Conservation (phyloP, 768 basidiomycete genomes). For the Lepiota brunneoincarnata region DNA sequence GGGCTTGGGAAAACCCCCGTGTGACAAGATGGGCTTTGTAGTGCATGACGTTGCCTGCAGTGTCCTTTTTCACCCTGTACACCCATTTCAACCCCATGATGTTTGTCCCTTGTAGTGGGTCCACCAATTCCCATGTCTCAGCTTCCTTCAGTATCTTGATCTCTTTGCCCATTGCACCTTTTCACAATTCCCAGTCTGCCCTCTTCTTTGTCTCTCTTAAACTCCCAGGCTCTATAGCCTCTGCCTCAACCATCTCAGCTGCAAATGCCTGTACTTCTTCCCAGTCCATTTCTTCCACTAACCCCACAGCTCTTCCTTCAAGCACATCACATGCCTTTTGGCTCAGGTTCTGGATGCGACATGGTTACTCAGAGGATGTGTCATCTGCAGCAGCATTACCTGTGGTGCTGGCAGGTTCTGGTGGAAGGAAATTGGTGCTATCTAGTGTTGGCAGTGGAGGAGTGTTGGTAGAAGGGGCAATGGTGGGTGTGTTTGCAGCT, state of each 20-base stretch:
- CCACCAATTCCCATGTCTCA: no score
- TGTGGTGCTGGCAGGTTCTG: no score
- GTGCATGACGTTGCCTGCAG: background rate
- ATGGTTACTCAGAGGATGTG: no score
- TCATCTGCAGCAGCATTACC: no score
- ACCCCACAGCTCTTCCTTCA: background rate
- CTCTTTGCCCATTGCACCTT: no score
- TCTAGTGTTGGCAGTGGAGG: no score
- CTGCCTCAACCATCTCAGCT: background rate
- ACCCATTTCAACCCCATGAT: background rate
- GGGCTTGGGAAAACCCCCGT: background rate
- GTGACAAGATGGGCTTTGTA: background rate
- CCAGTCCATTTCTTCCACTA: background rate
- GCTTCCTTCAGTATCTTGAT: no score
- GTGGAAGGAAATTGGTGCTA: no score
- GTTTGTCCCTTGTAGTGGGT: no score
- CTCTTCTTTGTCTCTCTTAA: background rate
- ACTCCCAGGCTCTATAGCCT: background rate
- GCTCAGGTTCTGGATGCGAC: background rate
- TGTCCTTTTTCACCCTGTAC: background rate
- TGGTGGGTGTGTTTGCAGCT: no score
- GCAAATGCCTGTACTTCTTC: background rate
- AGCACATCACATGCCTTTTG: background rate
- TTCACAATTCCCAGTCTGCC: background rate
- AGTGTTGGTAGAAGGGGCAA: no score